Conservation (phyloP, 768 basidiomycete genomes). For the Albatrellus ellisii region DNA sequence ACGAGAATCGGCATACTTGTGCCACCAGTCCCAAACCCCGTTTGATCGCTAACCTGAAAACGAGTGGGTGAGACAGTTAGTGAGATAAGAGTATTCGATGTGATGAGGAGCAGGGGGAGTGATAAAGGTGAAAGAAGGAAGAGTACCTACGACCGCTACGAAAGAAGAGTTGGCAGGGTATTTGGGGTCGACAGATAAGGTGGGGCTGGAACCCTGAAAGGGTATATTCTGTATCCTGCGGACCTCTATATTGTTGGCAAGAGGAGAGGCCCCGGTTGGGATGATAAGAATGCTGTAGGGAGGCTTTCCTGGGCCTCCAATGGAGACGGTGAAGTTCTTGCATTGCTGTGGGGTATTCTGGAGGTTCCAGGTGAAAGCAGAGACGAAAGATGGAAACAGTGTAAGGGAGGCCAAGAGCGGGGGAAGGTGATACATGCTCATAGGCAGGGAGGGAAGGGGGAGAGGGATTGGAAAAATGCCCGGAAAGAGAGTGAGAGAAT, state of each 20-base stretch:
- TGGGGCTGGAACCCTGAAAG: conserved; percentile 30
- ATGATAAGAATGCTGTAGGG: conserved; percentile 59
- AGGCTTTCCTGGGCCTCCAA: conserved; percentile 45
- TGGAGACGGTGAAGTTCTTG: conserved; percentile 41
- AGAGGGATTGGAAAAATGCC: neutral
- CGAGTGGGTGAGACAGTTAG: neutral
- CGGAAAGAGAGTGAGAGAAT: neutral
- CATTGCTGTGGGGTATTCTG: conserved; percentile 49
- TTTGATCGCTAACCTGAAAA: conserved; percentile 41
- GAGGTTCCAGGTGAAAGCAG: conserved; percentile 31
- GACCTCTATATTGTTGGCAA: conserved; percentile 49
- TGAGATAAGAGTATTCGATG: neutral
- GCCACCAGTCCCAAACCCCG: conserved; percentile 59
- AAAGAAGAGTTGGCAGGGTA: conserved; percentile 62
- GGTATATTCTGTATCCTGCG: conserved; percentile 42
- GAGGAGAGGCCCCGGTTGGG: conserved; percentile 51
- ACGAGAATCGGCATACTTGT: conserved; percentile 58
- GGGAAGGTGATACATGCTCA: conserved; percentile 8
- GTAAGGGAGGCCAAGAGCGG: conserved; percentile 6
- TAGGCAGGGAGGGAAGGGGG: neutral
- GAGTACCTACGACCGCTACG: conserved; percentile 54
- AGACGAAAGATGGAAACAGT: conserved; percentile 19
- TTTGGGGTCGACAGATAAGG: conserved; percentile 40
- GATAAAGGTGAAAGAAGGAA: conserved; percentile 4
- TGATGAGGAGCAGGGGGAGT: neutral